Percentiles rank a stretch among this genome's conserved stretches.
Evolutionary conservation across 176 grass and related monocot genomes (phyloP).

Genomic region (Aegilops bicornis): DNA sequence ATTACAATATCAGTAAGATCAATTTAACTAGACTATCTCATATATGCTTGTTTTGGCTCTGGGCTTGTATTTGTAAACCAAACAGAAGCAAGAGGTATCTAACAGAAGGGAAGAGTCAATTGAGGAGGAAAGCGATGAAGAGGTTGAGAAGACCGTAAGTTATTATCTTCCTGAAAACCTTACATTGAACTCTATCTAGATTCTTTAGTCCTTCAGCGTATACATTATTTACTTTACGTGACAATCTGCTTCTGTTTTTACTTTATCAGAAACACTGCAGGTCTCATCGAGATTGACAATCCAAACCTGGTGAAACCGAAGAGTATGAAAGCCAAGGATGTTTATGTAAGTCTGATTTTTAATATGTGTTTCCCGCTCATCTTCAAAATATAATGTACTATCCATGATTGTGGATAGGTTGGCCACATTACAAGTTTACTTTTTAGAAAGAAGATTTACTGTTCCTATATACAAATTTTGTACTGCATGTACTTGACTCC

Average conservation of each 20-base stretch:
- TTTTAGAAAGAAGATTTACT: not conserved
- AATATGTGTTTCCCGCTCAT: not conserved
- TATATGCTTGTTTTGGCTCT: not conserved
- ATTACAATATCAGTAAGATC: not conserved
- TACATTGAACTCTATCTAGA: not conserved
- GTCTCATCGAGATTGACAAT: constrained; percentile 86
- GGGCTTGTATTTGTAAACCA: constrained; percentile 32
- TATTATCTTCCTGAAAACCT: constrained; percentile 17
- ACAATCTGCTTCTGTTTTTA: not conserved
- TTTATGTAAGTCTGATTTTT: constrained; percentile 71
- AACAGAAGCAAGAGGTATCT: constrained; percentile 39
- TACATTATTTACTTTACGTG: constrained; percentile 2
- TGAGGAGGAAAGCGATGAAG: constrained; percentile 65
- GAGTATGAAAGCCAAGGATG: constrained; percentile 71
- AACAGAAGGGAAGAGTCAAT: constrained; percentile 51
- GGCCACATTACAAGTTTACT: not conserved
- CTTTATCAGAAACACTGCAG: constrained; percentile 64
- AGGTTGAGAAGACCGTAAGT: constrained; percentile 48
- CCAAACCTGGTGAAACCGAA: constrained; percentile 87
- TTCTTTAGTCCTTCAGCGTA: not conserved
- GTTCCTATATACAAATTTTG: not conserved
- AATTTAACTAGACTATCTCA: not conserved
- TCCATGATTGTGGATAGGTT: not conserved
- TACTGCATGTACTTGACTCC: not conserved
- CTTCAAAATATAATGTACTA: not conserved